Conservation (phyloP, 169 alveolate genomes). For the Plasmodium reichenowi region DNA sequence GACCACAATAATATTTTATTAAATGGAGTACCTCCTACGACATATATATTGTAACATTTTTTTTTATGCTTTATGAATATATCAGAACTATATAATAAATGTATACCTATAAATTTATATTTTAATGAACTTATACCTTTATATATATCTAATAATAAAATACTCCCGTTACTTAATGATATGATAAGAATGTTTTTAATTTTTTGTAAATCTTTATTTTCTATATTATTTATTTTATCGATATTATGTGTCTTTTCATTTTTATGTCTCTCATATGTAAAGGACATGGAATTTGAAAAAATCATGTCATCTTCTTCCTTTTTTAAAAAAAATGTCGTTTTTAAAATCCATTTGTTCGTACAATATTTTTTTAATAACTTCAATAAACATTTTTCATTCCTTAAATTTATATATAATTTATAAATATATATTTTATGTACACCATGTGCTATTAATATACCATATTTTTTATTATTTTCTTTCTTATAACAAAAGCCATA, state of each 20-base stretch:
- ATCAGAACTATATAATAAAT: constrained; percentile 71
- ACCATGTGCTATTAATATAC: constrained; percentile 59
- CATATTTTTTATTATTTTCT: not conserved
- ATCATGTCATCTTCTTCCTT: not conserved
- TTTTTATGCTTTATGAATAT: constrained; percentile 37
- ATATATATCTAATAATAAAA: constrained; percentile 40
- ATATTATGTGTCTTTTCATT: not conserved
- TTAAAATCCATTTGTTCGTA: constrained; percentile 58
- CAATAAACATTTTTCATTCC: not conserved
- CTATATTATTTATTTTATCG: not conserved
- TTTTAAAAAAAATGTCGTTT: constrained; percentile 17
- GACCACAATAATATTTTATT: constrained; percentile 64
- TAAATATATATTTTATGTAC: constrained; percentile 68
- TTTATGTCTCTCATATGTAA: not conserved
- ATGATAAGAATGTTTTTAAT: constrained; percentile 2
- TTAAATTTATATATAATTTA: not conserved
- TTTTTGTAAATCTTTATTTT: not conserved
- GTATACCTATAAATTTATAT: constrained; percentile 49
- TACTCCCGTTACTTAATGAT: constrained; percentile 63
- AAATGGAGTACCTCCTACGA: constrained; percentile 74
- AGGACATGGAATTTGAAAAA: not conserved
- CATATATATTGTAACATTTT: constrained; percentile 11
- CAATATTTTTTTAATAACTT: constrained; percentile 32
- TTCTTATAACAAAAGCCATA: constrained; percentile 50
- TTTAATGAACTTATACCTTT: constrained; percentile 31